These are phyloP conservation scores for Annulohypoxylon stygium DNA, from an alignment of 495 filamentous ascomycete species.

Conservation along the genomic window DNA sequence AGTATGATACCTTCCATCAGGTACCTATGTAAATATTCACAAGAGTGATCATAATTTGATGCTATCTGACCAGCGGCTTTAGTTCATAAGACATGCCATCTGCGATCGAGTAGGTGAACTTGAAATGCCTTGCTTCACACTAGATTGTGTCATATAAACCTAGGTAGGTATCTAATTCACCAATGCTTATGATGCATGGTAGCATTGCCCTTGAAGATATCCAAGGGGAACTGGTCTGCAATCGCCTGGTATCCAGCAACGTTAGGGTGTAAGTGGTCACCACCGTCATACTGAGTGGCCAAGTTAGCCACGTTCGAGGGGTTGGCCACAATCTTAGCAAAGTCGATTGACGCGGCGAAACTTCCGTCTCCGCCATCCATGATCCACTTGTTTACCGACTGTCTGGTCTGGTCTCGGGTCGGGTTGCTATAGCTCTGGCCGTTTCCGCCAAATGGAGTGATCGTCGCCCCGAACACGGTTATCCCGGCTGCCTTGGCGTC, in stretches of 20 bases:
- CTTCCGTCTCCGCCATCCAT: constrained; percentile 59
- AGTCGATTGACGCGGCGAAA: constrained; percentile 75
- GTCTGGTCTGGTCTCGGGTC: constrained; percentile 68
- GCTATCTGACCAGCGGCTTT: too few relatives aligned
- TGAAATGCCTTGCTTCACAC: background rate
- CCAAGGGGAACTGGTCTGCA: constrained; percentile 71
- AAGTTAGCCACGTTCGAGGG: constrained; percentile 60
- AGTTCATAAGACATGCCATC: too few relatives aligned
- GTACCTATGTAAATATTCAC: too few relatives aligned
- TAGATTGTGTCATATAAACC: background rate
- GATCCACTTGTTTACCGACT: constrained; percentile 74
- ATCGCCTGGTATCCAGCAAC: constrained; percentile 72
- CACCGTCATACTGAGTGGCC: constrained; percentile 68
- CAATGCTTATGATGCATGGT: constrained; percentile 7
- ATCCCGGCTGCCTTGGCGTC: constrained; percentile 70
- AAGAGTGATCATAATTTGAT: too few relatives aligned
- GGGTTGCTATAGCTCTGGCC: constrained; percentile 67
- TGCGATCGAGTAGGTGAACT: too few relatives aligned
- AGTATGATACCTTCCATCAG: too few relatives aligned
- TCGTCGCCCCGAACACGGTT: constrained; percentile 72
- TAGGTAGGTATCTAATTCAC: background rate
- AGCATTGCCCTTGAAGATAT: constrained; percentile 61
- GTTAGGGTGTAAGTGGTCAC: constrained; percentile 80
- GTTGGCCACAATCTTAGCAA: constrained; percentile 70
- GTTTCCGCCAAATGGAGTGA: constrained; percentile 73